Base-by-base conservation (phyloP, 352 stramenopile genomes). In the Globisporangium sylvaticum region DNA sequence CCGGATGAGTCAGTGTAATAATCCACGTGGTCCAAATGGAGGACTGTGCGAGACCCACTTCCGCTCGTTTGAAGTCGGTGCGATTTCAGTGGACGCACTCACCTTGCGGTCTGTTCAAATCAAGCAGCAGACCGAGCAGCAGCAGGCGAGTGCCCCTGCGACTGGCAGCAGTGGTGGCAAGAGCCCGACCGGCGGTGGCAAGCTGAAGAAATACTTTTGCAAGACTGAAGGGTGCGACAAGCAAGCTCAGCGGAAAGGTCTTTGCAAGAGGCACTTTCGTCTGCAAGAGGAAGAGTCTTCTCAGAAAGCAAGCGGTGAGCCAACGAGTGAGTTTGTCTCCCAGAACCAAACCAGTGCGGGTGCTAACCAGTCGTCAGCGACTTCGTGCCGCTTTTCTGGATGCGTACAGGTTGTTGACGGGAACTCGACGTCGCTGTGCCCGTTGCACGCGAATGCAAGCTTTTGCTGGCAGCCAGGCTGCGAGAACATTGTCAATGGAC, bases 191-290 rank as follows among this genome's bases (percentile, higher is more conserved):
- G 52, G 53, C 18, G 68, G 27, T 25, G 60, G 62, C 8, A 77
- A 78, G 55, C 15, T 74, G n/a, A 86, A 75, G 58, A 90, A 89
- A 63, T 90, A 89, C 58, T 89, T 83, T 50, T 91, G 83, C 73
- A 84, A 77, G 67, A 72, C 75, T 25, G 79, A 88, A 20, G 79
- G 77, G 0, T 92, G 81, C 58, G 75, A 73, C 12, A 90, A 90
- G 58, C 80, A 89, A 66, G 79, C 79, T 56, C 84, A 92, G 58
- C 86, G 84, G 27, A 70, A 64, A 24, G 80, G 82, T 10, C 68
- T 88, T 44, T 92, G 80, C 68, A 89, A 90, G 59, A 78, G 81
- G 10, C 81, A 90, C 56, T 84, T 87, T 65, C 81, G 79, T 24
- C 42, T 81, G 50, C 75, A 87, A 59, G 70, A 76, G 42, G 69